Evolutionary conservation across 164 flowering plant genomes (phyloP).

Genomic region (Houttuynia cordata): DNA sequence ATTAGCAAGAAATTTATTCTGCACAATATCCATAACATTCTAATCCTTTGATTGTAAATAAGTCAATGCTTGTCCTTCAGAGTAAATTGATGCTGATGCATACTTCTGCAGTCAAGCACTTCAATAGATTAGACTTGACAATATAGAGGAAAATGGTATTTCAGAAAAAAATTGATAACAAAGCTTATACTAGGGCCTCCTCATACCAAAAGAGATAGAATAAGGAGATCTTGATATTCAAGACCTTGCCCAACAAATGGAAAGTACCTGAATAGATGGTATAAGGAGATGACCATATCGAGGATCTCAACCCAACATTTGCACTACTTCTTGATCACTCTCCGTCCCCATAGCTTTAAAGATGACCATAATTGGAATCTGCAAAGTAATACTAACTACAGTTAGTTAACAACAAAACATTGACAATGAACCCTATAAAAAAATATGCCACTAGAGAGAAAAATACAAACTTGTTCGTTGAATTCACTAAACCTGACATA

Average conservation of each 20-base stretch:
- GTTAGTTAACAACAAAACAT: too few relatives aligned
- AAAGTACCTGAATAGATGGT: conserved; percentile 70
- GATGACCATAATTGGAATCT: conserved; percentile 87
- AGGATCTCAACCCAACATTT: conserved; percentile 96
- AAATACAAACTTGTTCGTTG: conserved; percentile 4
- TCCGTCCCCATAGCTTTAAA: conserved; percentile 98
- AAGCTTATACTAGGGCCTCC: too few relatives aligned
- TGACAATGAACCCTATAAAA: not conserved
- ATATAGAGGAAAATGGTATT: too few relatives aligned
- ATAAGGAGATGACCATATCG: conserved; percentile 54
- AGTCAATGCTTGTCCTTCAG: conserved; percentile 55
- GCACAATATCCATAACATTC: conserved; percentile 47
- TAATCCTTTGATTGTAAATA: conserved; percentile 61
- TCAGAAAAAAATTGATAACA: too few relatives aligned
- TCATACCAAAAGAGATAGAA: too few relatives aligned
- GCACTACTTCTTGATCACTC: conserved; percentile 94
- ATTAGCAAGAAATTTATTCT: too few relatives aligned
- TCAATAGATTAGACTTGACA: conserved; percentile 14
- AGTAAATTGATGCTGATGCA: too few relatives aligned
- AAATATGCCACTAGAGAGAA: too few relatives aligned
- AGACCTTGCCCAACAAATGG: not conserved
- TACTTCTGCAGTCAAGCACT: conserved; percentile 39
- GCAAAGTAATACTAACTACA: not conserved
- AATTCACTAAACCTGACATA: conserved; percentile 54
- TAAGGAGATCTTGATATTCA: not conserved